Conservation (phyloP, 306 rosid species). For the Rubus parviflorus region DNA sequence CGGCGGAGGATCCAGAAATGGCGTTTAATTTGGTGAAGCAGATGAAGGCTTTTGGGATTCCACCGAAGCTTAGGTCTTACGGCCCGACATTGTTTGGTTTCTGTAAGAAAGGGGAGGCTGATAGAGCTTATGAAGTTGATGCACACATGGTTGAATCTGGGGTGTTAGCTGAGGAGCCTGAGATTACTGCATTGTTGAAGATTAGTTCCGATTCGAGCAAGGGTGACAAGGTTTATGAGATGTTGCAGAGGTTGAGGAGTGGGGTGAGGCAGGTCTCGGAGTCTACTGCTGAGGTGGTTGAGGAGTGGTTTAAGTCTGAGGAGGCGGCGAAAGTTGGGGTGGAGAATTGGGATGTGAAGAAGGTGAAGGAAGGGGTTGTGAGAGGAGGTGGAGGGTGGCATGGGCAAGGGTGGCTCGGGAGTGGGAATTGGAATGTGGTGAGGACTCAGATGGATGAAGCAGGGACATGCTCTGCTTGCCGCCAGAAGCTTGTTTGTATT, state of each 20-base stretch:
- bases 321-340: conserved; percentile 50
- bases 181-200: conserved; percentile 69
- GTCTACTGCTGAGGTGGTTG: conserved; percentile 53
- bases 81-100: conserved; percentile 85
- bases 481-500: conserved; percentile 71
- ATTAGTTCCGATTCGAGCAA: conserved; percentile 43
- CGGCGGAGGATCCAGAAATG: conserved; percentile 72
- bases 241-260: conserved; percentile 65
- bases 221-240: conserved; percentile 69
- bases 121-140: conserved; percentile 73
- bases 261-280: conserved; percentile 79
- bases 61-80: conserved; percentile 75
- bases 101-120: conserved; percentile 67
- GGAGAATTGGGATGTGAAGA: conserved; percentile 57
- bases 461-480: conserved; percentile 63
- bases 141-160: conserved; percentile 63
- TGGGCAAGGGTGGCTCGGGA: conserved; percentile 95
- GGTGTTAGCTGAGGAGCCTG: conserved; percentile 65
- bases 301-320: conserved; percentile 69
- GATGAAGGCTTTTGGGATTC: conserved; percentile 58
- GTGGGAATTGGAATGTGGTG: conserved; percentile 72
- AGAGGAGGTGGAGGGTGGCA: conserved; percentile 98
- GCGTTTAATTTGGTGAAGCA: conserved; percentile 74
- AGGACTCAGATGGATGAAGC: conserved; percentile 59
- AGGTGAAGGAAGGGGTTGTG: conserved; percentile 52